Evolutionary conservation across 345 rosid species (phyloP).

Genomic region (Bruguiera gymnorhiza): DNA sequence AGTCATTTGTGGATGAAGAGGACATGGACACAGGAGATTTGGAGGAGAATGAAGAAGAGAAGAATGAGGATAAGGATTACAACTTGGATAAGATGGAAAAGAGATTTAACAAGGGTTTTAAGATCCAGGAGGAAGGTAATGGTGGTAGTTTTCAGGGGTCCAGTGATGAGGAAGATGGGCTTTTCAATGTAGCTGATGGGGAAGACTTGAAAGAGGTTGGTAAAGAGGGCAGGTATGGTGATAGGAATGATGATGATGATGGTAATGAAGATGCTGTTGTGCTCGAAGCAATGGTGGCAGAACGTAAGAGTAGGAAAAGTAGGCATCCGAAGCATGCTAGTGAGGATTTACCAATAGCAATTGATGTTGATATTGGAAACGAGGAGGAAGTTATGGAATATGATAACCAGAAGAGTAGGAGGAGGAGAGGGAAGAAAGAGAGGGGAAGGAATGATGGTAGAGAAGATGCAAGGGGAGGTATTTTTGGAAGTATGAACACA

Average conservation of each 20-base stretch:
- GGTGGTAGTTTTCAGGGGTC: slow-evolving; percentile 24
- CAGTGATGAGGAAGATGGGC: slow-evolving; percentile 35
- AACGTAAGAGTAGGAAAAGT: slow-evolving; percentile 45
- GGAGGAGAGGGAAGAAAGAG: slow-evolving; percentile 50
- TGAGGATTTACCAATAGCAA: slow-evolving; percentile 20
- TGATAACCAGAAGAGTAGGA: slow-evolving; percentile 44
- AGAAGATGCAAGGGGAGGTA: slow-evolving; percentile 27
- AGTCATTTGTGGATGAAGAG: slow-evolving; percentile 50
- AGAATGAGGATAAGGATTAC: background rate
- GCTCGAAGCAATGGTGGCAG: slow-evolving; percentile 67
- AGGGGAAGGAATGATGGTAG: slow-evolving; percentile 35
- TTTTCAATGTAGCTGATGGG: slow-evolving; percentile 27
- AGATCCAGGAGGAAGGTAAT: slow-evolving; percentile 29
- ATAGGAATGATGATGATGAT: slow-evolving; percentile 30
- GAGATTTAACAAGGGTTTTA: slow-evolving; percentile 46
- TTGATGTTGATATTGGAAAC: slow-evolving; percentile 35
- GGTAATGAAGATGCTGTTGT: slow-evolving; percentile 46
- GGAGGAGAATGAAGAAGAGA: slow-evolving; percentile 20
- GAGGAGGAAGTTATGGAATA: slow-evolving; percentile 35
- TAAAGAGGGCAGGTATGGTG: slow-evolving; percentile 20
- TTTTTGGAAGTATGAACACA: slow-evolving; percentile 24
- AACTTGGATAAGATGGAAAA: slow-evolving; percentile 36
- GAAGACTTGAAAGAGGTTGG: slow-evolving; percentile 2
- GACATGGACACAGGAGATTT: slow-evolving; percentile 25
- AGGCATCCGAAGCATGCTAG: slow-evolving; percentile 27